Evolutionary conservation across 139 green algal species (phyloP), one percentile per base, ranked within the genome.

Genomic region (Haematococcus lacustris): DNA sequence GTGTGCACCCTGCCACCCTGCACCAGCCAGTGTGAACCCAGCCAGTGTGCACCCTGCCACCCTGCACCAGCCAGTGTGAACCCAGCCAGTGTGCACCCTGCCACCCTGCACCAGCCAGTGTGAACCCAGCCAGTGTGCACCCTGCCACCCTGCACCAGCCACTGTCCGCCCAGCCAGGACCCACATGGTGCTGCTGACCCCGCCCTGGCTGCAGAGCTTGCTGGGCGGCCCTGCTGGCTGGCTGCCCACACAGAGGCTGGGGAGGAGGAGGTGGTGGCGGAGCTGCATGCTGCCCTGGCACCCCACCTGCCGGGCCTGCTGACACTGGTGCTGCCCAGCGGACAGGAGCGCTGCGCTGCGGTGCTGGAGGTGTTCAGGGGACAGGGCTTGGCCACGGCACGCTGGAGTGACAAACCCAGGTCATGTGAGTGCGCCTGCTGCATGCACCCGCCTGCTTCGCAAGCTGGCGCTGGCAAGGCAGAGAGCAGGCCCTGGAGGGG

Each of bases 201-300:
- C n/a, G n/a, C n/a, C n/a, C n/a, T n/a, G n/a, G n/a, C n/a, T n/a
- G n/a, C n/a, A n/a, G n/a, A n/a, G n/a, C n/a, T n/a, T 39, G 75
- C 47, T 2, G 74, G 73, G 30, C 79, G 85, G 4, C 76, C 79
- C 40, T 17, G 81, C 64, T 89, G 85, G 85, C 57, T 89, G 28
- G 82, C 77, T 3, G 75, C 82, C 1, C 66, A 75, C 79, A 87
- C 82, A 7, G 47, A 75, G 4, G 40, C 73, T 17, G 85, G 79
- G 0, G 85, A 88, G 71, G 79, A 87, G 47, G 66, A 30, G 38
- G 57, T 60, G 26, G 75, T 79, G 7, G 79, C 35, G 0, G 39
- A 72, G 23, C 63, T 79, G n/a, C 85, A 89, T 66, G 26, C 35
- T 1, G 39, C 30, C 32, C 71, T 89, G 34, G 38, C 41, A 4